Evolutionary conservation across 495 filamentous ascomycete species (phyloP), one percentile per base, ranked within the genome.

Genomic region (Trypethelium eluteriae): DNA sequence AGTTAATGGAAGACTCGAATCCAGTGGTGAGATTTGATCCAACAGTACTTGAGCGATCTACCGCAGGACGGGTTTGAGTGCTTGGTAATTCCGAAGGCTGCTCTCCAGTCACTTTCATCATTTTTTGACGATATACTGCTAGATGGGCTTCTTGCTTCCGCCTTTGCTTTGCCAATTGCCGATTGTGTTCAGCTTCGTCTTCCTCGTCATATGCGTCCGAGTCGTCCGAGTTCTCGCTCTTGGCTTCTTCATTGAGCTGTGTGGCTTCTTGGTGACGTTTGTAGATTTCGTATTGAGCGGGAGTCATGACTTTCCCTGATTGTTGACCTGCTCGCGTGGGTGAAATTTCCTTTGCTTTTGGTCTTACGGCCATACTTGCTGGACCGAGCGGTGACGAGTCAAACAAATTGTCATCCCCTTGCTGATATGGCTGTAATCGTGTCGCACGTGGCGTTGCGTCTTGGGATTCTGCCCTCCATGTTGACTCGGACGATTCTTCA

Each of bases 41-140:
- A 18, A 61, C 68, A 4, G 35, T 38, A 16, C 61, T 35, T n/a
- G 36, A 59, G 2, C 69, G 70, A n/a, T 68, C 68, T 39, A 72
- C 38, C 2, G 62, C 49, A 3, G 68, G 66, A 2, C 72, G 69
- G 12, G 38, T 32, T 14, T 39, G 64, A 3, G 32, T 68, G 49
- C 36, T 39, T 12, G 49, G 69, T 59, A 57, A 68, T 64, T 67
- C 74, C 70, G 62, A 62, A 34, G 81, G 77, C 70, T 64, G 63
- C 39, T 91, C 90, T 62, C 93, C 93, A 7, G 91, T 96, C 25
- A 95, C 88, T 73, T 96, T 96, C 90, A 92, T 95, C 92, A 97
- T 96, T 74, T 93, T 88, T 74, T 97, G 93, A 59, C 94, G 85
- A 74, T 96, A 96, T 7, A 97, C 87, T 12, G 91, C 81, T 75